Base-by-base conservation (phyloP, 2,329 filamentous ascomycete genomes). In the Penicillium sp. region DNA sequence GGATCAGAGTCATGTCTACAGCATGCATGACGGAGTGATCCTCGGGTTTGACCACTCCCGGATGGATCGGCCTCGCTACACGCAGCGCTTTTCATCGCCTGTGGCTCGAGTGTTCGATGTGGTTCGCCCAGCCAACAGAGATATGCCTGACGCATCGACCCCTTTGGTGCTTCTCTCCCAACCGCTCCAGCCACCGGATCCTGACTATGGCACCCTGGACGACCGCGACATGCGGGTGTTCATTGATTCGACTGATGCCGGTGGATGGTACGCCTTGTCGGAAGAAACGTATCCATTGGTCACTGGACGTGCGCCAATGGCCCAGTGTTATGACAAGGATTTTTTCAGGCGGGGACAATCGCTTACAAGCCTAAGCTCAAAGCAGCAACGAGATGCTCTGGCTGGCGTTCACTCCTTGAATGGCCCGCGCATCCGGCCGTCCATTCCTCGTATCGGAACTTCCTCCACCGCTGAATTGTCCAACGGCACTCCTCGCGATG, bases 181-280 rank as follows among this genome's bases (percentile, higher is more conserved):
- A 57, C 92, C 92, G 0, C 70, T 79, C 14, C 79, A 85, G 51
- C 81, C 79, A 1, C 61, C 66, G 23, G 60, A 69, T 35, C 60
- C 63, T 0, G 64, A 67, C 35, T 67, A 66, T 26, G 62, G 60
- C 12, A 51, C 59, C 1, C 51, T 68, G 18, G 69, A 73, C 23
- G 71, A 75, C 31, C 72, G 80, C 20, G 75, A 73, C 46, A 74
- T 76, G 44, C 80, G 77, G 39, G 80, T 95, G 0, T 94, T 92
- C 56, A 74, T 96, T 42, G 95, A 95, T 59, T 83, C 82, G 50
- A 95, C 89, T 1, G 78, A 84, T 39, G 71, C 73, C n/a, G 90
- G 89, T 18, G 84, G 85, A 44, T 96, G 90, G 88, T 98, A 90
- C 62, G 92, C 89, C 20, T 75, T 96, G 66, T 95, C 90, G 1